Conservation (phyloP, 106 monocot species). For the Gastrodia elata region DNA sequence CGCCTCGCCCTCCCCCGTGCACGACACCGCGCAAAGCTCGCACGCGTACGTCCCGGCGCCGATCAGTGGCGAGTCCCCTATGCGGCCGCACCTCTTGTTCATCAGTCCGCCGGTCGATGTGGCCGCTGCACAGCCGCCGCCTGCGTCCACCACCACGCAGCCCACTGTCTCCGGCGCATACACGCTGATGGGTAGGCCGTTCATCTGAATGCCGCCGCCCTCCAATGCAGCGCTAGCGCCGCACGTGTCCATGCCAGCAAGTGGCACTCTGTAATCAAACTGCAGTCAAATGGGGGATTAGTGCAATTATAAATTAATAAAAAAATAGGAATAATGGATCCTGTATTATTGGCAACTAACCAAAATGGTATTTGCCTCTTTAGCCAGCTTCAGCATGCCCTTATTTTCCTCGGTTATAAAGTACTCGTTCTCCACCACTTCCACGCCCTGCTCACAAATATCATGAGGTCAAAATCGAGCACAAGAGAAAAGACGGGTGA, state of each 20-base stretch:
- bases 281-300: conserved; percentile 16
- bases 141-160: conserved; percentile 71
- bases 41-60: conserved; percentile 93
- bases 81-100: conserved; percentile 86
- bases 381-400: conserved; percentile 89
- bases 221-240: conserved; percentile 15
- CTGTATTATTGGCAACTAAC: too few relatives aligned
- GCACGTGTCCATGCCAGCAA: conserved; percentile 31
- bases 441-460: conserved; percentile 49
- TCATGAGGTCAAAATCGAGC: too few relatives aligned
- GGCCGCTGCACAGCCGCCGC: conserved; percentile 61
- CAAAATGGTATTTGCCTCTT: conserved; percentile 83
- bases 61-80: conserved; percentile 90
- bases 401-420: conserved; percentile 90
- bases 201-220: conserved; percentile 39
- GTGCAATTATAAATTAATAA: too few relatives aligned
- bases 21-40: conserved; percentile 62
- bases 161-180: conserved; percentile 96
- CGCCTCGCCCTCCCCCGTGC: conserved; percentile 95
- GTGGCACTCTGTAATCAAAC: conserved; percentile 88
- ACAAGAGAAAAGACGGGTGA: not conserved
- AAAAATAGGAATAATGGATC: too few relatives aligned
- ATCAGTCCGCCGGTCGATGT: conserved; percentile 94
- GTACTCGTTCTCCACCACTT: conserved; percentile 68
- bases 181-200: conserved; percentile 78